These are phyloP conservation scores for Phytomonas sp. DNA, from an alignment of 208 protist species.

Conservation along the genomic window DNA sequence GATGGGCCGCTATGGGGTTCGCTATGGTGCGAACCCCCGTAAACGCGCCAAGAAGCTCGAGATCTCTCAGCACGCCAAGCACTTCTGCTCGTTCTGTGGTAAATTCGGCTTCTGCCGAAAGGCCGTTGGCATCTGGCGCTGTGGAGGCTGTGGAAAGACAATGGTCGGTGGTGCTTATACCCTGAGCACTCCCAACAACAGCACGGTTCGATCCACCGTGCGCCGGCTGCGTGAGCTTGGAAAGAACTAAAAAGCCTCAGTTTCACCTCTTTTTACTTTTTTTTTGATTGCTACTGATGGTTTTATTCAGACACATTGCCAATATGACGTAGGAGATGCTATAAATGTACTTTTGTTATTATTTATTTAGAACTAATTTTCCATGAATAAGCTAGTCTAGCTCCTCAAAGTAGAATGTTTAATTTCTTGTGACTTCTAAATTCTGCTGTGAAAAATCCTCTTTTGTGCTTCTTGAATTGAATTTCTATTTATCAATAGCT, in stretches of 20 bases:
- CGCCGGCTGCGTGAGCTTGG: conserved; percentile 96
- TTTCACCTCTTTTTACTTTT: conserved; percentile 3
- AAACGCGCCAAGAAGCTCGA: conserved; percentile 99
- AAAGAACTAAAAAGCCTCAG: conserved; percentile 35
- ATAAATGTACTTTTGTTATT: conserved; percentile 11
- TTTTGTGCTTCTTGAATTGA: neutral
- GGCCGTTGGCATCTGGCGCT: conserved; percentile 99
- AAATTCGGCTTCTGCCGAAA: conserved; percentile 96
- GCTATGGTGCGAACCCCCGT: conserved; percentile 98
- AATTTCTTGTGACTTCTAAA: neutral
- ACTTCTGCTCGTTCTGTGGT: conserved; percentile 98
- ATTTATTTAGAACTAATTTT: conserved; percentile 11
- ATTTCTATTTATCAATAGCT: neutral
- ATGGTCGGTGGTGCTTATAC: conserved; percentile 98
- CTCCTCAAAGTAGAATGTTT: neutral
- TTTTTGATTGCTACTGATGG: neutral
- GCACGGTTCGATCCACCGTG: conserved; percentile 95
- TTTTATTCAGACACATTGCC: neutral
- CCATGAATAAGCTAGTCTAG: neutral
- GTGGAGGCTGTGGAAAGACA: conserved; percentile 94
- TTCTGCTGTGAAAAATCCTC: neutral
- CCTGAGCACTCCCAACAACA: conserved; percentile 92
- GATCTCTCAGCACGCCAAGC: conserved; percentile 96
- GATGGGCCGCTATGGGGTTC: conserved; percentile 98
- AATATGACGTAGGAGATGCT: neutral